Conservation (phyloP, 1,284 basidiomycete species). For the Ustilago hordei region DNA sequence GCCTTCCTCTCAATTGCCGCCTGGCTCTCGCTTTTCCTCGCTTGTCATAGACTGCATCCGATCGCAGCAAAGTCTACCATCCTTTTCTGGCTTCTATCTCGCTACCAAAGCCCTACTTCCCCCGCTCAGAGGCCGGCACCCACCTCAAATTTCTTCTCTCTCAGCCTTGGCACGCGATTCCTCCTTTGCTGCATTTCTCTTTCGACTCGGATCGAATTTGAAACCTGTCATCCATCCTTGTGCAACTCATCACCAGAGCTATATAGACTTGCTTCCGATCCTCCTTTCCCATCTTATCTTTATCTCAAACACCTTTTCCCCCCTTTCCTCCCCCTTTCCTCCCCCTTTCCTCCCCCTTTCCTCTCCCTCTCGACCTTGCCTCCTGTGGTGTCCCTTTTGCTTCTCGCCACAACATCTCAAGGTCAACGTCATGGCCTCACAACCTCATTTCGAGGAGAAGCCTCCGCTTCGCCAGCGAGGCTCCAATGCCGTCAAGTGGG, state of each 20-base stretch:
- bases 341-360: not conserved
- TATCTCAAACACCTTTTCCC: not conserved
- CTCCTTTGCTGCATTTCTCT: not conserved
- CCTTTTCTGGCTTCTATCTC: not conserved
- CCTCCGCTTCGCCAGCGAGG: conserved; percentile 25
- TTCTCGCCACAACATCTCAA: conserved; percentile 10
- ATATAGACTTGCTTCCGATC: conserved; percentile 32
- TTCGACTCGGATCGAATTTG: conserved; percentile 5
- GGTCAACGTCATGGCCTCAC: conserved; percentile 27
- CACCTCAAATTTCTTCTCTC: conserved; percentile 9
- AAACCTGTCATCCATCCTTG: not conserved
- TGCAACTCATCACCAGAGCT: not conserved
- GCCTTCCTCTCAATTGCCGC: not conserved
- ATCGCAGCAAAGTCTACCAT: not conserved
- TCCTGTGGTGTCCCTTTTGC: conserved; percentile 6
- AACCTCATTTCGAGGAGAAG: conserved; percentile 19
- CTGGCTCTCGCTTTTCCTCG: not conserved
- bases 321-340: not conserved
- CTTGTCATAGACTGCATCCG: not conserved
- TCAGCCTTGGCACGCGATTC: conserved; percentile 20
- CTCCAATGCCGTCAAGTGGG: conserved; percentile 41
- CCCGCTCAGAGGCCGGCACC: conserved; percentile 15
- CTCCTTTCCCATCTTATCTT: not conserved
- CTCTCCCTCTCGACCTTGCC: not conserved
- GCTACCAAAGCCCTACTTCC: conserved; percentile 2